A percentile compares a stretch with the other conserved stretches of the same genome.
phyloP scores from a whole-genome alignment of 2,329 filamentous ascomycete genomes.

The Fonsecaea erecta region DNA sequence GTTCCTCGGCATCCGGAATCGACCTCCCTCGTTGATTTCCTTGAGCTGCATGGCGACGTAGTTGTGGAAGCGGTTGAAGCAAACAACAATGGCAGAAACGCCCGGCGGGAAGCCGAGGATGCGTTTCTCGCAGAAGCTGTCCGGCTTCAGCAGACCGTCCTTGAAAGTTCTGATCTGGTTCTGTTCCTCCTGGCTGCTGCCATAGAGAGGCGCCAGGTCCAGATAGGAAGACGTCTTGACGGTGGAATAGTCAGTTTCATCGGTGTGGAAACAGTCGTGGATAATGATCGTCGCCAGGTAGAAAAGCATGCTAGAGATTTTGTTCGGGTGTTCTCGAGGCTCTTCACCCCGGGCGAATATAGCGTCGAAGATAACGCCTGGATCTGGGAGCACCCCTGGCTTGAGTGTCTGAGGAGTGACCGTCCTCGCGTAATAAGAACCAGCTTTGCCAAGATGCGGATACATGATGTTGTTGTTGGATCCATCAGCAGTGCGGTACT shows the following conservation, averaged over 20 bases:
- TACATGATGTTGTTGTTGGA: constrained; percentile 57
- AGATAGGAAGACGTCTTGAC: constrained; percentile 72
- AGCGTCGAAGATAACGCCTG: constrained; percentile 67
- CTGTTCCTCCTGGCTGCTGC: constrained; percentile 64
- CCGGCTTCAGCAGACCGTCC: constrained; percentile 67
- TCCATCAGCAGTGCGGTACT: constrained; percentile 43
- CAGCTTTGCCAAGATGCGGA: constrained; percentile 65
- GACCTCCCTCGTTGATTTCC: constrained; percentile 66
- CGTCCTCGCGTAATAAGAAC: constrained; percentile 67
- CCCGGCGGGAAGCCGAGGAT: constrained; percentile 67
- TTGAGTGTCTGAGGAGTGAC: constrained; percentile 60
- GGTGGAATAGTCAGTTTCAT: constrained; percentile 62
- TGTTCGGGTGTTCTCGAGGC: constrained; percentile 63
- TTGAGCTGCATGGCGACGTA: constrained; percentile 65
- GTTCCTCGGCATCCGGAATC: constrained; percentile 46
- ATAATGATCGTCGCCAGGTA: constrained; percentile 70
- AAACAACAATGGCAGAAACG: constrained; percentile 64
- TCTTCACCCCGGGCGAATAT: constrained; percentile 63
- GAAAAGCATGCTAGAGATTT: constrained; percentile 71
- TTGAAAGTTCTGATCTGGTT: constrained; percentile 63
- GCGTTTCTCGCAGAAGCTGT: constrained; percentile 67
- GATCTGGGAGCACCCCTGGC: constrained; percentile 63
- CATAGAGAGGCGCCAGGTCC: constrained; percentile 71
- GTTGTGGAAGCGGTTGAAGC: constrained; percentile 70
- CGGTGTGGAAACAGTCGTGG: constrained; percentile 65